A percentile compares a stretch with the other conserved stretches of the same genome.
Evolutionary conservation across 164 flowering plant species (phyloP).

Genomic region (Platanus orientalis): DNA sequence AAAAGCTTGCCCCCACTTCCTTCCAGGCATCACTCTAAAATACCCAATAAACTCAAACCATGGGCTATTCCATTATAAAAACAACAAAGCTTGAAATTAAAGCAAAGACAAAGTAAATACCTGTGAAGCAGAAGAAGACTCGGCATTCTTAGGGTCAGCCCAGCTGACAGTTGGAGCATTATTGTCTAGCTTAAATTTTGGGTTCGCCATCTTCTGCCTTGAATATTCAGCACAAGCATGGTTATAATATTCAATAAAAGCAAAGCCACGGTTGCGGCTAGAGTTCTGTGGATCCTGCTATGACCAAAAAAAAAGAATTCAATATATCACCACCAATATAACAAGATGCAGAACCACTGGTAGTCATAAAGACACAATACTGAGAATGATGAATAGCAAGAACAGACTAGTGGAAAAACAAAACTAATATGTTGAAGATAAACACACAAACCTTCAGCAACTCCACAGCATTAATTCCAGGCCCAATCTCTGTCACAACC

Average conservation of each 20-base stretch:
- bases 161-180: slow-evolving; percentile 88
- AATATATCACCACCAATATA: too few species aligned
- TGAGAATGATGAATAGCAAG: too few species aligned
- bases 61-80: too few species aligned
- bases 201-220: slow-evolving; percentile 68
- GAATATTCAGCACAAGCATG: slow-evolving; percentile 96
- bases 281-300: slow-evolving; percentile 76
- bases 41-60: too few species aligned
- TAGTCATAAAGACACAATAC: too few species aligned
- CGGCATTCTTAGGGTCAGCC: slow-evolving; percentile 84
- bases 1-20: too few species aligned
- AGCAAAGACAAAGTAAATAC: slow-evolving; percentile 35
- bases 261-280: slow-evolving; percentile 87
- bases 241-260: slow-evolving; percentile 83
- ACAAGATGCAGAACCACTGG: too few species aligned
- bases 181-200: slow-evolving; percentile 71
- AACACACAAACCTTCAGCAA: slow-evolving; percentile 55
- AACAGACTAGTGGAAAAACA: too few species aligned
- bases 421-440: too few species aligned
- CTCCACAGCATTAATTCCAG: slow-evolving; percentile 66
- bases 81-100: too few species aligned
- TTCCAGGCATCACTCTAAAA: too few species aligned
- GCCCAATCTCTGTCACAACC: slow-evolving; percentile 61
- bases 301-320: not conserved
- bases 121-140: slow-evolving; percentile 71